phyloP scores from a whole-genome alignment of 2,329 filamentous ascomycete genomes.

The Trematosphaeria pertusa region DNA sequence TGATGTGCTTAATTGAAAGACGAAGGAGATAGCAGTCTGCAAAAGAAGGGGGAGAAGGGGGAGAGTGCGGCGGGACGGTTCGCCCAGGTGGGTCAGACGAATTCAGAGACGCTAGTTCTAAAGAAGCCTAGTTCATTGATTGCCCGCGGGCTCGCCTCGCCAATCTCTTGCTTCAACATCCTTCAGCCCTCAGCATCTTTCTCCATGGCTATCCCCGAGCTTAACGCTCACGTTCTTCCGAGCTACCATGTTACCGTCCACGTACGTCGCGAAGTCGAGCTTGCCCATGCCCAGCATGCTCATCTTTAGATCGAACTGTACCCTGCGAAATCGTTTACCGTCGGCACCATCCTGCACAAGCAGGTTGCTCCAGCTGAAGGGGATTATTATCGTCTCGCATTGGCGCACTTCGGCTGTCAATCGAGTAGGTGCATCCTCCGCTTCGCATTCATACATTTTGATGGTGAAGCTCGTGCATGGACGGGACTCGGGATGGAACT shows the following conservation, averaged over 20 bases:
- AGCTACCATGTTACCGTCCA: slow-evolving; percentile 1
- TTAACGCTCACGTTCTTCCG: neutral
- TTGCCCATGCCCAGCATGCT: slow-evolving; percentile 9
- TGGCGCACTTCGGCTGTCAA: slow-evolving; percentile 7
- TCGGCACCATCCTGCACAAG: neutral
- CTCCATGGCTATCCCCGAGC: neutral
- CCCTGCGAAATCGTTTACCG: slow-evolving; percentile 3
- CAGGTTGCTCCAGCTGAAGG: neutral
- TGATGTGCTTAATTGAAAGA: too few species aligned
- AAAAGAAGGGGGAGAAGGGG: too few species aligned
- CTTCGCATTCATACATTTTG: slow-evolving; percentile 8
- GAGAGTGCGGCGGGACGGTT: too few species aligned
- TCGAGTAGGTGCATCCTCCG: neutral
- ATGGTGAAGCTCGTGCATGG: slow-evolving; percentile 1
- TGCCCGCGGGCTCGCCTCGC: too few species aligned
- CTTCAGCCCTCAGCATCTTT: too few species aligned
- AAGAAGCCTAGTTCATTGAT: too few species aligned
- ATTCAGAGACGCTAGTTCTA: too few species aligned
- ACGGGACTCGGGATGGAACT: slow-evolving; percentile 2
- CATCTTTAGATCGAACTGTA: slow-evolving; percentile 9
- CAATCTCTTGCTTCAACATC: too few species aligned
- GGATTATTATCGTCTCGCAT: slow-evolving; percentile 8
- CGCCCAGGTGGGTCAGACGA: too few species aligned
- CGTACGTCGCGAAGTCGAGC: slow-evolving; percentile 9
- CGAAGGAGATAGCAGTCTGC: too few species aligned